These are phyloP conservation scores for Mrakia blollopis DNA, from an alignment of 768 basidiomycete genomes.

Conservation along the genomic window DNA sequence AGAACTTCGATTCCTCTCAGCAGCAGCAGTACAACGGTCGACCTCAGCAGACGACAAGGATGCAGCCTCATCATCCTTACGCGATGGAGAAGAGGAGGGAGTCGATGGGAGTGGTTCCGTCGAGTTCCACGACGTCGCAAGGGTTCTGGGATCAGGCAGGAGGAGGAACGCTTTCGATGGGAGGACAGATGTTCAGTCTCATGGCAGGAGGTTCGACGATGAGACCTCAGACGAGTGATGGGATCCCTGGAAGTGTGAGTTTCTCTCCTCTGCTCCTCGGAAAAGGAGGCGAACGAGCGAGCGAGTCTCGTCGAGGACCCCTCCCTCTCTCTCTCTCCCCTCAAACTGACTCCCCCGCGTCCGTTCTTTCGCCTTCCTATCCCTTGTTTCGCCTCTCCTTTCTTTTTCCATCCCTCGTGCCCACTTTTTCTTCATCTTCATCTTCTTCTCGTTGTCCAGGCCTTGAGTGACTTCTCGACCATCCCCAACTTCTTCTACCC, in stretches of 20 bases:
- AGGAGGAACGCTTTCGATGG: neutral
- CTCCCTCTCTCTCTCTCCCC: too few relatives aligned
- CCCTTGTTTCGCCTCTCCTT: neutral
- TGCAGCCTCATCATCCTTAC: conserved; percentile 1
- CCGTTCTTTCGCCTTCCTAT: too few relatives aligned
- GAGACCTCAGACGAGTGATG: conserved; percentile 26
- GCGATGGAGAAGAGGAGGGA: neutral
- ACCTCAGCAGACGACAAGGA: neutral
- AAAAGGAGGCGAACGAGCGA: neutral
- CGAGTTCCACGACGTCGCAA: neutral
- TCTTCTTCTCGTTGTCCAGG: neutral
- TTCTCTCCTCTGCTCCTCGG: neutral
- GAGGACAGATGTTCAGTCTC: neutral
- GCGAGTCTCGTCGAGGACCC: neutral
- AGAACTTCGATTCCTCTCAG: neutral
- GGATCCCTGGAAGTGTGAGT: conserved; percentile 17
- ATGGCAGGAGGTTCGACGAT: neutral
- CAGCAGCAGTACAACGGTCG: neutral
- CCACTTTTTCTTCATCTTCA: too few relatives aligned
- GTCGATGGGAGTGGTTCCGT: neutral
- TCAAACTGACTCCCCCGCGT: neutral
- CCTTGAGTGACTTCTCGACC: neutral
- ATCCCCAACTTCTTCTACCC: neutral
- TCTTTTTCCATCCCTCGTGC: neutral
- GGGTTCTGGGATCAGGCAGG: neutral